These are phyloP conservation scores for Talaromyces borbonicus DNA, from an alignment of 495 filamentous ascomycete genomes.

Conservation along the genomic window DNA sequence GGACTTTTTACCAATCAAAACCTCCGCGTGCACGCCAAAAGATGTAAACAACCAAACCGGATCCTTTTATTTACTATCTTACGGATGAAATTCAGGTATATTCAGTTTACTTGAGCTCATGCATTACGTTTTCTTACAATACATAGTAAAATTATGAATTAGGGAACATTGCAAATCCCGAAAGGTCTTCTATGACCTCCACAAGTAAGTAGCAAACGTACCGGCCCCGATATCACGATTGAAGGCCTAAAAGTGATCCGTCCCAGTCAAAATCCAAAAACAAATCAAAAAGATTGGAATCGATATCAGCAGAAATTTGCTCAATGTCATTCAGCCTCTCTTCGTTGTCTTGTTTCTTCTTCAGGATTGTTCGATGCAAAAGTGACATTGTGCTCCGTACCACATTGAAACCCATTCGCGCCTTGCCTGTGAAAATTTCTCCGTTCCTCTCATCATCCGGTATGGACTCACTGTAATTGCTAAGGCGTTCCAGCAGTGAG, in stretches of 20 bases:
- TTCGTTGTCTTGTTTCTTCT: not conserved
- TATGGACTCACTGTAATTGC: not conserved
- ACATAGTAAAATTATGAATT: too few species aligned
- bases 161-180: too few species aligned
- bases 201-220: too few species aligned
- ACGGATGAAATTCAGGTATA: too few species aligned
- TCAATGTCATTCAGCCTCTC: not conserved
- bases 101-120: too few species aligned
- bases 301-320: not conserved
- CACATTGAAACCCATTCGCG: constrained; percentile 4
- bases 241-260: not conserved
- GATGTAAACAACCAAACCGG: too few species aligned
- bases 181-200: too few species aligned
- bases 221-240: not conserved
- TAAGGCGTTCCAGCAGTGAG: not conserved
- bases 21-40: too few species aligned
- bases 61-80: too few species aligned
- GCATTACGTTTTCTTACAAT: too few species aligned
- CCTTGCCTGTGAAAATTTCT: not conserved
- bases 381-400: not conserved
- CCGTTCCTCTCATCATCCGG: not conserved
- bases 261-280: constrained; percentile 4
- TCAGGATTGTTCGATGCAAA: not conserved
- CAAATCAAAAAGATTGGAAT: not conserved
- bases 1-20: too few species aligned